Base-by-base conservation (phyloP, 164 flowering plant species). In the Piper betle region DNA sequence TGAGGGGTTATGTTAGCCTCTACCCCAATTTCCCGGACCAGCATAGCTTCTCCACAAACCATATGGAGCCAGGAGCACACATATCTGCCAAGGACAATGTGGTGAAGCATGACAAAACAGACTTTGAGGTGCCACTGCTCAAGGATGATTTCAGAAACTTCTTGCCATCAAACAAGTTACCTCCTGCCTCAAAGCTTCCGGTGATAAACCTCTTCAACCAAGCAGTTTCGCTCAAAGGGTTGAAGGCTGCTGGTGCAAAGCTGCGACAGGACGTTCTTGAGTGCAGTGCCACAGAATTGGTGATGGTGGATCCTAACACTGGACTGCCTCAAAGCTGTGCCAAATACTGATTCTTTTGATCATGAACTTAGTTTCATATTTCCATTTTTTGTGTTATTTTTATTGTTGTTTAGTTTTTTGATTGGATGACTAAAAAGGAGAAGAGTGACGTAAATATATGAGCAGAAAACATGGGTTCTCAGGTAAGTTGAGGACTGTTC, bases 1-100 rank as follows among this genome's bases (percentile, higher is more conserved):
- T 93, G 1, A 74, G 99, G 67, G 99, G 97, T 10, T 90, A 93
- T 57, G 99, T 93, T 0, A 82, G 82, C 48, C 79, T 93, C 8
- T 93, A 93, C 59, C 99, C 99, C 0, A 93, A 93, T 63, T 93
- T 93, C 72, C 97, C 99, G 2, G 71, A 81, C 62, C 99, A 93
- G 64, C 74, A 78, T 10, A 93, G 99, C 78, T 90, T 93, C 65
- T 93, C 97, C 11, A 93, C 99, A 0, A 93, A 93, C 60, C 99
- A 93, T 69, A 90, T 93, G 97, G 99, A 93, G 62, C 96, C 97
- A 0, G 97, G 99, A 19, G 96, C 97, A 16, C 99, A 93, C 59
- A 88, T 93, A 25, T 79, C 84, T 39, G 95, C 99, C 0, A 90
- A 88, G 43, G 91, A 86, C 65, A 93, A 90, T 33, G 82, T 85